These are phyloP conservation scores for Phaffia tasmanica DNA, from an alignment of 768 basidiomycete species.

Conservation along the genomic window DNA sequence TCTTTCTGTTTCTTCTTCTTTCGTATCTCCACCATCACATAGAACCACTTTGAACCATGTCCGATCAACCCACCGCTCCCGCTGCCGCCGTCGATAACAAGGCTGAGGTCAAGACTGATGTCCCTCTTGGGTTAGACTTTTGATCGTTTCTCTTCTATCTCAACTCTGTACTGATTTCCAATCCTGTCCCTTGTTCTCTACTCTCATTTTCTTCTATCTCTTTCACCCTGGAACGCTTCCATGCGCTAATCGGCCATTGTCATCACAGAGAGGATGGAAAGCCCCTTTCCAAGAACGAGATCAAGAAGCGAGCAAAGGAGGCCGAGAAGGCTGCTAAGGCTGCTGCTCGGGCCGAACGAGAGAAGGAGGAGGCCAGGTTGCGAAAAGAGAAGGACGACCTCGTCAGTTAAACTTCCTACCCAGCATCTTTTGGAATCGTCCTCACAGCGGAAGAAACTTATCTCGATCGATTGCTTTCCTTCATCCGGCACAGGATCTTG, in stretches of 20 bases:
- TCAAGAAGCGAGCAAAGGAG: constrained; percentile 84
- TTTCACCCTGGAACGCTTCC: background rate
- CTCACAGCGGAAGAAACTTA: background rate
- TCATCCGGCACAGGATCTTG: constrained; percentile 36
- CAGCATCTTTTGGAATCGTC: background rate
- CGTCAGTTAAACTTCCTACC: constrained; percentile 6
- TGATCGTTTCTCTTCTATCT: too few species aligned
- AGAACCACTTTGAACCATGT: constrained; percentile 8
- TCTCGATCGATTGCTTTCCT: background rate
- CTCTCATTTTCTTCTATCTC: constrained; percentile 1
- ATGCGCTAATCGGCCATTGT: background rate
- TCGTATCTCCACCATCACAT: background rate
- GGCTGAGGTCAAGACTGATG: constrained; percentile 10
- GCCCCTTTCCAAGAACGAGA: constrained; percentile 66
- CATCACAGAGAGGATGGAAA: constrained; percentile 30
- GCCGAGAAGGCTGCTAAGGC: constrained; percentile 48
- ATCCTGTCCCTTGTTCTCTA: background rate
- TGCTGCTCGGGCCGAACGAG: constrained; percentile 9
- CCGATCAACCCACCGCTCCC: constrained; percentile 10
- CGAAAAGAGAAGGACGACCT: constrained; percentile 23
- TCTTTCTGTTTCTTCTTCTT: background rate
- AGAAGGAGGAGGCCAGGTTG: constrained; percentile 25
- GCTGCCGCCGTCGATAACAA: background rate
- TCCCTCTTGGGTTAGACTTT: constrained; percentile 18
- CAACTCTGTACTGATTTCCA: background rate